These are phyloP conservation scores for Fibroporia radiculosa DNA, from an alignment of 768 basidiomycete species.

Conservation along the genomic window DNA sequence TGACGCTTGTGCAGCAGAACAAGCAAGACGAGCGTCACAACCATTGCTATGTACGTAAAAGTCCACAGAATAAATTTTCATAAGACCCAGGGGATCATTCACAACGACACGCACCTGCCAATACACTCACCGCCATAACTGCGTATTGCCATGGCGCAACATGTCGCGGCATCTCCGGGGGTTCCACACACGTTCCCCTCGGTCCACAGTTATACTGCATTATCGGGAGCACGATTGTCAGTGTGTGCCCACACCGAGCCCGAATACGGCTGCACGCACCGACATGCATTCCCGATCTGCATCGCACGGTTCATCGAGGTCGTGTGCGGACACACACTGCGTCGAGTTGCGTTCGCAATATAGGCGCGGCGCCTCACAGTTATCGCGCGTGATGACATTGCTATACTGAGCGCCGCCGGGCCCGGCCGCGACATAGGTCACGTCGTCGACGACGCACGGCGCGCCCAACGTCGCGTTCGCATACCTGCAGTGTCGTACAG, in stretches of 20 bases:
- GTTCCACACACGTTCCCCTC: constrained; percentile 22
- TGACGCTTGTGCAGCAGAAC: constrained; percentile 35
- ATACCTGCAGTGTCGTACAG: constrained; percentile 29
- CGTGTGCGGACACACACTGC: constrained; percentile 39
- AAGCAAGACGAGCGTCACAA: constrained; percentile 28
- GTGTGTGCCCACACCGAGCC: not conserved
- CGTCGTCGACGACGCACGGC: constrained; percentile 46
- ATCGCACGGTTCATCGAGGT: constrained; percentile 34
- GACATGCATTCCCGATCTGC: constrained; percentile 48
- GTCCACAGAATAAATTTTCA: not conserved
- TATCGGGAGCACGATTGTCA: not conserved
- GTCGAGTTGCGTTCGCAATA: constrained; percentile 43
- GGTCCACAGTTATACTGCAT: constrained; percentile 25
- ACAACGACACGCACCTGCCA: constrained; percentile 27
- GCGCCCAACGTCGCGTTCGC: constrained; percentile 47
- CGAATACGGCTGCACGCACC: constrained; percentile 20
- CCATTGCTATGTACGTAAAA: constrained; percentile 25
- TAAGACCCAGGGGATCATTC: no score
- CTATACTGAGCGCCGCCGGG: constrained; percentile 32
- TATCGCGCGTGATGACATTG: constrained; percentile 47
- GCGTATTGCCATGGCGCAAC: constrained; percentile 40
- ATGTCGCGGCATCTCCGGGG: constrained; percentile 30
- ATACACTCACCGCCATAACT: constrained; percentile 28
- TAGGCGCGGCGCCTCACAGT: constrained; percentile 44
- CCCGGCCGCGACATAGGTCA: constrained; percentile 41